A percentile compares a stretch with the other conserved stretches of the same genome.
phyloP scores from a whole-genome alignment of 768 basidiomycete genomes.

The Russula virescens region DNA sequence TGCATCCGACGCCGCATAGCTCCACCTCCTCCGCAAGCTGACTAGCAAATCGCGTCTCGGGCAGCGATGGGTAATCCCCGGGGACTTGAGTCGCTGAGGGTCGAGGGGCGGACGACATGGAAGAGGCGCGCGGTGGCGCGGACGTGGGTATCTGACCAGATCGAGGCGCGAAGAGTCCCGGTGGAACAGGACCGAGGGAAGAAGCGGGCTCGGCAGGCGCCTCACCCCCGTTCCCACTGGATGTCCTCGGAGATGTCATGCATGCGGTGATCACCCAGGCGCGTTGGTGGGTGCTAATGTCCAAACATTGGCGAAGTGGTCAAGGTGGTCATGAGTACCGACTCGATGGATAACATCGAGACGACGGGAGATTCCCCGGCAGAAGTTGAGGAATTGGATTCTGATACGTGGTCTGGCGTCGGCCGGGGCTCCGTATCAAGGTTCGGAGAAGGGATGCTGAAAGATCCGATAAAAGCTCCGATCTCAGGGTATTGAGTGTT shows the following conservation, averaged over 20 bases:
- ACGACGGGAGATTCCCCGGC: no score
- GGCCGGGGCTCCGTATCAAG: neutral
- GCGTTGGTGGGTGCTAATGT: slow-evolving; percentile 29
- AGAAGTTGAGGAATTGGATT: slow-evolving; percentile 1
- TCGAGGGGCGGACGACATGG: no score
- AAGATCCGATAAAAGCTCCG: slow-evolving; percentile 6
- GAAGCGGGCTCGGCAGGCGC: neutral
- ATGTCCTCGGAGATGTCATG: slow-evolving; percentile 27
- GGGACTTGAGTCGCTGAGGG: neutral
- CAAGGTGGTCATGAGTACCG: no score
- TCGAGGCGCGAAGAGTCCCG: no score
- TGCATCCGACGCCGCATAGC: slow-evolving; percentile 19
- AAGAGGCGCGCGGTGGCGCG: no score
- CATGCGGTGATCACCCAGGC: slow-evolving; percentile 35
- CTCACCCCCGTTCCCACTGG: slow-evolving; percentile 9
- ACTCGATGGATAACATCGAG: no score
- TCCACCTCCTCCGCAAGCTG: slow-evolving; percentile 15
- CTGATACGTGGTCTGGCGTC: slow-evolving; percentile 10
- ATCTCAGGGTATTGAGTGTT: slow-evolving; percentile 9
- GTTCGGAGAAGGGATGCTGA: neutral
- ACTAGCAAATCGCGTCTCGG: slow-evolving; percentile 9
- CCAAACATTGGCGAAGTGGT: slow-evolving; percentile 10
- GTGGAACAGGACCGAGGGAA: no score
- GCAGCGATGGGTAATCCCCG: no score
- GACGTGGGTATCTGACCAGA: no score